phyloP scores from a whole-genome alignment of 2,329 filamentous ascomycete species.

The Triangularia setosa region DNA sequence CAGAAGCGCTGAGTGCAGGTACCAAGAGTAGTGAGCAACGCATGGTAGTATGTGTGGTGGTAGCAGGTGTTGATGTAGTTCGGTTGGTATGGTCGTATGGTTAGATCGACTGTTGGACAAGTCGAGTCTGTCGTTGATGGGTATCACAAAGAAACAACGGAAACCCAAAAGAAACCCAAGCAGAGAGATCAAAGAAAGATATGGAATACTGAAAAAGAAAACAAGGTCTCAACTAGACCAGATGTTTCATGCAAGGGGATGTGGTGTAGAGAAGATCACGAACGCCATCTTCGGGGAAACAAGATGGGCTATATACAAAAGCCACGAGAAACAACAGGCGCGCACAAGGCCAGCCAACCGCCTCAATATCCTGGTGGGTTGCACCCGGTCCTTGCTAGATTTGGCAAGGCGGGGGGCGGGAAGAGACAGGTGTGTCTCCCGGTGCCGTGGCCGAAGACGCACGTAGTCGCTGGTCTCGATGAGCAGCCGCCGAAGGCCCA shows the following conservation, averaged over 20 bases:
- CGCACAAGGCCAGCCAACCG: slow-evolving; percentile 10
- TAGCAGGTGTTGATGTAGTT: neutral
- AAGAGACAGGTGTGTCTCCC: neutral
- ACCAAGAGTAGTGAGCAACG: slow-evolving; percentile 45
- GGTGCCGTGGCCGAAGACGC: slow-evolving; percentile 8
- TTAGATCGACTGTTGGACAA: neutral
- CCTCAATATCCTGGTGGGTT: slow-evolving; percentile 6
- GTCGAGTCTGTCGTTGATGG: neutral
- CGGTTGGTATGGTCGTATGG: slow-evolving; percentile 4
- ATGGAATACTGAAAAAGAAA: slow-evolving; percentile 20
- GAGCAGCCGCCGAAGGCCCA: slow-evolving; percentile 22
- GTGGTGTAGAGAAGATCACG: slow-evolving; percentile 11
- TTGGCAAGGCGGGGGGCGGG: neutral
- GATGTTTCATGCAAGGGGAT: slow-evolving; percentile 18
- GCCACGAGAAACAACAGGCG: neutral
- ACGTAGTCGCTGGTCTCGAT: slow-evolving; percentile 16
- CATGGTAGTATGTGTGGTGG: slow-evolving; percentile 37
- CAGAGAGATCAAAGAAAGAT: slow-evolving; percentile 7
- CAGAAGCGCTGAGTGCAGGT: slow-evolving; percentile 44
- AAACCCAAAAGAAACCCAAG: slow-evolving; percentile 19
- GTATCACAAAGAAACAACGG: neutral
- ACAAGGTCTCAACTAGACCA: slow-evolving; percentile 16
- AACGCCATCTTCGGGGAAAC: slow-evolving; percentile 6
- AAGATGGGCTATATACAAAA: slow-evolving; percentile 20
- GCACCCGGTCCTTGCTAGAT: neutral